A percentile compares a stretch with the other conserved stretches of the same genome.
Conservation (phyloP, 2,329 filamentous ascomycete species). For the Pseudogymnoascus sp. region DNA sequence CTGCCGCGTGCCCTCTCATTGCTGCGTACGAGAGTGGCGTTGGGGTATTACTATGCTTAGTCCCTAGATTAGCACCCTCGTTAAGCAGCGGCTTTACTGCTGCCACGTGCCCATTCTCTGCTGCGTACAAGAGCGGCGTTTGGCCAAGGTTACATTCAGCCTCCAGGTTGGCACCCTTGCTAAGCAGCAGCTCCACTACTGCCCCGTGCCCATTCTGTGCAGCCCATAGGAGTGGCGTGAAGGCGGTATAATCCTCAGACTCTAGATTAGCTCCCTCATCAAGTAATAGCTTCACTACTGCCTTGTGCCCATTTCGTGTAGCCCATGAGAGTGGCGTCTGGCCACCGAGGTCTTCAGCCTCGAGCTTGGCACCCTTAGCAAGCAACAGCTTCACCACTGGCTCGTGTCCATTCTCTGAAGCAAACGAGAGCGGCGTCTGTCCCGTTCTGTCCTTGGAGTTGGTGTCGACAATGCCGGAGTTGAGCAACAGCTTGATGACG, state of each 20-base stretch:
- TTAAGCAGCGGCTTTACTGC: slow-evolving; percentile 32
- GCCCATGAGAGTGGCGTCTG: neutral
- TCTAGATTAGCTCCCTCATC: neutral
- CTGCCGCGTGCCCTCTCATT: no score
- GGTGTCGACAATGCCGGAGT: slow-evolving; percentile 3
- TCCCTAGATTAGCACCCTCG: slow-evolving; percentile 13
- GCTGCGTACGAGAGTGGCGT: no score
- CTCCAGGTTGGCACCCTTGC: neutral
- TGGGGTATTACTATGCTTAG: no score
- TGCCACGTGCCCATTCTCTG: neutral
- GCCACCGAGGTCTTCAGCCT: neutral
- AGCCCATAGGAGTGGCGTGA: neutral
- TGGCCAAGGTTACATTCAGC: no score
- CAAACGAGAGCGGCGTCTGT: neutral
- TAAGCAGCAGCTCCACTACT: neutral
- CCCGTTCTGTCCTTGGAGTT: neutral
- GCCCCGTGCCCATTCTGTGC: neutral
- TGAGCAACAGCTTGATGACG: neutral
- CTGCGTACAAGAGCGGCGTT: neutral
- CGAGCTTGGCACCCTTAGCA: neutral
- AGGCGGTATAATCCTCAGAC: no score
- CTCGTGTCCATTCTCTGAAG: neutral
- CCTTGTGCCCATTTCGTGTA: neutral
- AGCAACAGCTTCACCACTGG: neutral
- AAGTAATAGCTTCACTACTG: neutral